Conservation (phyloP, 257 asterid species). For the Ballota nigra region DNA sequence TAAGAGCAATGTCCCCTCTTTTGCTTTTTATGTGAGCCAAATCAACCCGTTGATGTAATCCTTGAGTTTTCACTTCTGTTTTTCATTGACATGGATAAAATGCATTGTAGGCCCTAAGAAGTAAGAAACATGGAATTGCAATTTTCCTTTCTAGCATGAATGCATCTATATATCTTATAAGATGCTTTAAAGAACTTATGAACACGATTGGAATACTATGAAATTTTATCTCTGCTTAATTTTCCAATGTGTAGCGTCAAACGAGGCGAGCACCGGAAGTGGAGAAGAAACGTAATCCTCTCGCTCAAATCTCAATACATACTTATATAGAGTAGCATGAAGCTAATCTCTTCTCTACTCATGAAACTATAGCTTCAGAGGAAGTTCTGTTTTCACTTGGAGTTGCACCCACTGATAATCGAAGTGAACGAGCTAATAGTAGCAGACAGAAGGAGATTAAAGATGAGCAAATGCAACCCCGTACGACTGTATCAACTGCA, state of each 20-base stretch:
- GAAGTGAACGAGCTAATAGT: constrained; percentile 26
- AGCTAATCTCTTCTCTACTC: background rate
- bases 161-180: too few species aligned
- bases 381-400: constrained; percentile 55
- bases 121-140: background rate
- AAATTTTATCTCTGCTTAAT: constrained; percentile 9
- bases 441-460: background rate
- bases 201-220: background rate
- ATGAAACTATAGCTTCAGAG: constrained; percentile 37
- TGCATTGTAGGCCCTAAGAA: too few species aligned
- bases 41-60: background rate
- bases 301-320: background rate
- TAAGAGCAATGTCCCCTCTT: too few species aligned
- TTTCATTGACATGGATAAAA: too few species aligned
- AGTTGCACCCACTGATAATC: constrained; percentile 32
- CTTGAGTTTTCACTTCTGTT: background rate
- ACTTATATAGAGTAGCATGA: background rate
- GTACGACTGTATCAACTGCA: constrained; percentile 25
- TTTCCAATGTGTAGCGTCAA: constrained; percentile 38
- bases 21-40: background rate
- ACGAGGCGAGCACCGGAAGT: constrained; percentile 32
- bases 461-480: constrained; percentile 19
- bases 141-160: too few species aligned
- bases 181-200: too few species aligned
- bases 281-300: constrained; percentile 54